These are phyloP conservation scores for Lanmaoa pseudosensibilis DNA, from an alignment of 768 basidiomycete genomes.

Conservation along the genomic window DNA sequence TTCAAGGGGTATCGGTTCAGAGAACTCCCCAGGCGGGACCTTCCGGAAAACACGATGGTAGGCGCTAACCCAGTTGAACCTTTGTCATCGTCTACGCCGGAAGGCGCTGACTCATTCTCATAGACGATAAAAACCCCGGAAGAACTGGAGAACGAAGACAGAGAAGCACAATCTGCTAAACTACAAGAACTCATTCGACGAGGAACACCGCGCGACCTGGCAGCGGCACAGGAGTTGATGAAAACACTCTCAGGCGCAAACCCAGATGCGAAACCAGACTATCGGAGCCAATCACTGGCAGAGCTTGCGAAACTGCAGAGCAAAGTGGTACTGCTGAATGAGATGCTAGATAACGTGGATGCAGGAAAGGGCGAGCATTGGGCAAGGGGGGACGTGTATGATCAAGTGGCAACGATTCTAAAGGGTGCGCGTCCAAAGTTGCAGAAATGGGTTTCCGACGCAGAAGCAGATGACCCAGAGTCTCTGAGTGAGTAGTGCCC, in stretches of 20 bases:
- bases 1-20: slow-evolving; percentile 92
- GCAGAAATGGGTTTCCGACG: slow-evolving; percentile 97
- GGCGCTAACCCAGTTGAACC: not conserved
- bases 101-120: not conserved
- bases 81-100: not conserved
- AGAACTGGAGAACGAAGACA: slow-evolving; percentile 93
- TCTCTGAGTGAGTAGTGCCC: slow-evolving; percentile 67
- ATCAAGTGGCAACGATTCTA: slow-evolving; percentile 90
- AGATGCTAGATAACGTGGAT: slow-evolving; percentile 94
- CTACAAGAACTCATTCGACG: slow-evolving; percentile 97
- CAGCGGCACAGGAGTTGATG: slow-evolving; percentile 96
- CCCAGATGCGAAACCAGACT: slow-evolving; percentile 92
- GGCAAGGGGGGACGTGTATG: slow-evolving; percentile 88
- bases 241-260: slow-evolving; percentile 93
- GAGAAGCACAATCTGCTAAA: slow-evolving; percentile 93
- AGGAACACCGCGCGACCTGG: slow-evolving; percentile 93
- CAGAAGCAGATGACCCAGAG: slow-evolving; percentile 84
- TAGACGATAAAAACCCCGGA: slow-evolving; percentile 93
- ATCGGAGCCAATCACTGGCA: slow-evolving; percentile 81
- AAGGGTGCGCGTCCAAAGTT: slow-evolving; percentile 85
- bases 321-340: slow-evolving; percentile 93
- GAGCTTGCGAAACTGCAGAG: slow-evolving; percentile 94
- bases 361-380: slow-evolving; percentile 70
- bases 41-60: slow-evolving; percentile 25
- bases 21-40: slow-evolving; percentile 37